Base-by-base conservation (phyloP, 78 protist species). In the Planoprotostelium fungivorum region DNA sequence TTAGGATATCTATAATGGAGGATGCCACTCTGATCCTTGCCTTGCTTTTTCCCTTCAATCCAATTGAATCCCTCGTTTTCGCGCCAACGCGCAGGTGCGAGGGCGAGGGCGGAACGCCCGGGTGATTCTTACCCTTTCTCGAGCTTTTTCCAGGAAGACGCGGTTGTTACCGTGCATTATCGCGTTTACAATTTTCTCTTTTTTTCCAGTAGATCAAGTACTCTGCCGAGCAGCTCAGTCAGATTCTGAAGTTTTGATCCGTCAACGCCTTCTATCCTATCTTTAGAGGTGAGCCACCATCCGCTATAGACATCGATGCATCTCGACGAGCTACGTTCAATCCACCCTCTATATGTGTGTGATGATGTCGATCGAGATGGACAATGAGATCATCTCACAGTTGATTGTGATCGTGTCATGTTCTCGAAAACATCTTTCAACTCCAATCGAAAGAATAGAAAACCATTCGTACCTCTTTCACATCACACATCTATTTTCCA, bases 171-270 rank as follows among this genome's bases (percentile, higher is more conserved):
- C n/a, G n/a, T n/a, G n/a, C n/a, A n/a, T n/a, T n/a, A n/a, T n/a
- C n/a, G n/a, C n/a, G n/a, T n/a, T n/a, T n/a, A n/a, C n/a, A n/a
- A n/a, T n/a, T n/a, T n/a, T n/a, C n/a, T n/a, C n/a, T n/a, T n/a
- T n/a, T n/a, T n/a, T n/a, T n/a, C n/a, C n/a, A n/a, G n/a, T 16
- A 51, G 73, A 51, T 51, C 73, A 51, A 51, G 31, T 25, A 51
- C 73, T 51, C 73, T 51, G 73, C 73, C n/a, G 73, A 25, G 73
- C 73, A 51, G 73, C 73, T 51, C 73, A 51, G 73, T 51, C 73
- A 51, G 73, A 25, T 51, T 51, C 73, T 51, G 73, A 51, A 51
- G 73, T 51, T 51, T 51, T 51, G 73, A 51, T 51, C 73, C 73
- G 73, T 51, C 73, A 5, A 51, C 16, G 31, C 73, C 16, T 51